Evolutionary conservation across 2,329 filamentous ascomycete species (phyloP), one percentile per base, ranked within the genome.

Genomic region (Chrysoporthe deuterocubensis): DNA sequence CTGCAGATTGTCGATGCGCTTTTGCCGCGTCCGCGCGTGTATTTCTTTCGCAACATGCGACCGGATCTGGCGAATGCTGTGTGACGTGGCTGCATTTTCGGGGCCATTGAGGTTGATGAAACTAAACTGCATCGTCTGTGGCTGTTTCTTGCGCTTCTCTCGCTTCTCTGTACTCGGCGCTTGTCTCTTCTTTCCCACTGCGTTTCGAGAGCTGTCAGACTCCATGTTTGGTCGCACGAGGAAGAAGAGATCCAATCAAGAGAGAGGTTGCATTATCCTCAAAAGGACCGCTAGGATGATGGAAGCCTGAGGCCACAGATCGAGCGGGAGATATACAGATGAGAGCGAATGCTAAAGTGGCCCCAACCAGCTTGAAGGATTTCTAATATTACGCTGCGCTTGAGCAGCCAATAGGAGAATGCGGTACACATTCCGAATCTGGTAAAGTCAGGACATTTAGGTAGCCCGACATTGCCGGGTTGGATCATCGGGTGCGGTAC

Each of bases 1-100:
- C n/a, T 26, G 57, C n/a, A 60, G 40, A 4, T 44, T 60, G n/a
- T 60, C 57, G 57, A 60, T 60, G 40, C 57, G 57, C 40, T 43
- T 60, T n/a, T 44, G 37, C 32, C 57, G 57, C n/a, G 57, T 40
- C 5, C 57, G 57, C 40, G 57, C 57, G 40, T 60, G 57, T 43
- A 43, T 21, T 40, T 60, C 57, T 21, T 26, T 60, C 2, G 57
- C 57, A 4, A 60, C 57, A 44, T 60, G 57, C n/a, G 57, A 60
- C 8, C 57, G 57, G 57, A 60, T 43, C 57, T 26, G 57, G 40
- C 40, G 18, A 6, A 60, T 18, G 40, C 18, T 60, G 7, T 14
- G 7, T 7, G 57, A 26, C 2, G 40, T 60, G 57, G 40, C 2
- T 18, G 56, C 34, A 8, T 58, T 34, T 21, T n/a, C 34, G n/a